These are phyloP conservation scores for Aschersonia sp. DNA, from an alignment of 2,329 filamentous ascomycete species.

Conservation along the genomic window DNA sequence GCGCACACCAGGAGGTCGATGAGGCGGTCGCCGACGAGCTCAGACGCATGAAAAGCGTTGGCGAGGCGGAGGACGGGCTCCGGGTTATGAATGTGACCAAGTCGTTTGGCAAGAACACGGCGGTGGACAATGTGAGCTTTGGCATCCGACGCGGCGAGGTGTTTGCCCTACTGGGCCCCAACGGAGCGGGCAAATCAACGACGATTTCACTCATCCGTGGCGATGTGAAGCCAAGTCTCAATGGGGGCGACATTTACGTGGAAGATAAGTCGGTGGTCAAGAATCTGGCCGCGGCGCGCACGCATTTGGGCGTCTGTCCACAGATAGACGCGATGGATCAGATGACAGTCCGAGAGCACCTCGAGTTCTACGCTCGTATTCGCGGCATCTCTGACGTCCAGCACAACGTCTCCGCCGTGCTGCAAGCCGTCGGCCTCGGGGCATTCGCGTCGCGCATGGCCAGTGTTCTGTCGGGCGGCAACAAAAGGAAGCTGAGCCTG, in stretches of 20 bases:
- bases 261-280: conserved; percentile 63
- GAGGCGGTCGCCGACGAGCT: conserved; percentile 53
- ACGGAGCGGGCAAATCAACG: conserved; percentile 83
- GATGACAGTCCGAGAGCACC: conserved; percentile 79
- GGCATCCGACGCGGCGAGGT: conserved; percentile 67
- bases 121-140: conserved; percentile 82
- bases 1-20: conserved; percentile 24
- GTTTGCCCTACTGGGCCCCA: conserved; percentile 79
- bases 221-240: conserved; percentile 59
- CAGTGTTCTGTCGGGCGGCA: conserved; percentile 69
- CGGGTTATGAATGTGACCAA: conserved; percentile 72
- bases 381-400: conserved; percentile 63
- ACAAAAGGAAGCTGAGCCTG: conserved; percentile 82
- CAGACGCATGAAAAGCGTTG: conserved; percentile 34
- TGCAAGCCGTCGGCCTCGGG: conserved; percentile 66
- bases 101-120: conserved; percentile 57
- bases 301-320: conserved; percentile 79
- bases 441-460: conserved; percentile 63
- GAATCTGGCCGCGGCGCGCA: conserved; percentile 56
- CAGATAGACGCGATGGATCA: conserved; percentile 79
- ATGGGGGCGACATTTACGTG: conserved; percentile 67
- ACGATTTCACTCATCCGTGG: conserved; percentile 81
- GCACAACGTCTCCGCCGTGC: conserved; percentile 63
- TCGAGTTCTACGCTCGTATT: conserved; percentile 75
- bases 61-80: conserved; percentile 43